Evolutionary conservation across 169 alveolate species (phyloP).

Genomic region (Cardiosporidium cionae): DNA sequence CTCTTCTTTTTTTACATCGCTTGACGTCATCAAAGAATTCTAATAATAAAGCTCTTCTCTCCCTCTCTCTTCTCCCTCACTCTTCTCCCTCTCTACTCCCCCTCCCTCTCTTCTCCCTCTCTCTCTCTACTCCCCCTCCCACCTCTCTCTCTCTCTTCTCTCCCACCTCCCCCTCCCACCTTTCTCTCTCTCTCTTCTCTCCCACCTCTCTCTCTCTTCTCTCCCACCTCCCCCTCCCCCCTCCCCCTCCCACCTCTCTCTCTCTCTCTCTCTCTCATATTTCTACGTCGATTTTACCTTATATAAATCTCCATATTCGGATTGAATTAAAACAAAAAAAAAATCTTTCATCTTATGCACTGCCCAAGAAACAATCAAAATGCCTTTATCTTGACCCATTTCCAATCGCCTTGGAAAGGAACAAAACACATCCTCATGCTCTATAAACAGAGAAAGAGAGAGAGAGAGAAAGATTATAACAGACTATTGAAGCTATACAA

Average conservation of each 20-base stretch:
- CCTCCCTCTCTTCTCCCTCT: too few relatives aligned
- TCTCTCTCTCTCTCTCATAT: too few relatives aligned
- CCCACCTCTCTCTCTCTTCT: not conserved
- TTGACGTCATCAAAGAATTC: too few relatives aligned
- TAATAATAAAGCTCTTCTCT: too few relatives aligned
- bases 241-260: too few relatives aligned
- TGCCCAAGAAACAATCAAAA: constrained; percentile 74
- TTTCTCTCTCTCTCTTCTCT: not conserved
- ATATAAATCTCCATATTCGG: constrained; percentile 91
- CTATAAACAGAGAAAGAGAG: constrained; percentile 31
- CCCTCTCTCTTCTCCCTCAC: too few relatives aligned
- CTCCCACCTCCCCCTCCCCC: too few relatives aligned
- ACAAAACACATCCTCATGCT: constrained; percentile 81
- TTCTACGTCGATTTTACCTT: constrained; percentile 62
- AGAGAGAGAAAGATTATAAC: too few relatives aligned
- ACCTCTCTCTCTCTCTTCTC: too few relatives aligned
- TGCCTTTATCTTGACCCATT: constrained; percentile 66
- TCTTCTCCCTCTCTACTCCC: too few relatives aligned
- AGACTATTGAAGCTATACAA: not conserved
- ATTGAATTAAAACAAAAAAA: constrained; percentile 85
- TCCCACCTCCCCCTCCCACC: too few relatives aligned
- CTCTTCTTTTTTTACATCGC: too few relatives aligned
- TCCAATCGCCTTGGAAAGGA: constrained; percentile 90
- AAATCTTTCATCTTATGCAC: constrained; percentile 83
- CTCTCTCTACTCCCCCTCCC: not conserved